phyloP scores from a whole-genome alignment of 2,329 filamentous ascomycete species.

The Thyridium curvatum region DNA sequence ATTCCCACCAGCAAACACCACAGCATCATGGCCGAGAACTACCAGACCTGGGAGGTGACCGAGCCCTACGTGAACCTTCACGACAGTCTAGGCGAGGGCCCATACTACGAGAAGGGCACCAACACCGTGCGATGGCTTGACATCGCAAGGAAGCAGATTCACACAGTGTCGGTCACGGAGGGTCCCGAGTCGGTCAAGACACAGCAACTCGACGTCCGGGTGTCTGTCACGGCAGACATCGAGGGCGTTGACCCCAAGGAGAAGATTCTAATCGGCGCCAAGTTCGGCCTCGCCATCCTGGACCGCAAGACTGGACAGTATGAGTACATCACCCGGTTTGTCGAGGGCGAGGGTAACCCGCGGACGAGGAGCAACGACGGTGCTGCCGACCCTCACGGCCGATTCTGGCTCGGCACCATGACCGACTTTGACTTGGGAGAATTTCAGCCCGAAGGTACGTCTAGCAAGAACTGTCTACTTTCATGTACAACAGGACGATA shows the following conservation, averaged over 20 bases:
- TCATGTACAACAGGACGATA: constrained; percentile 1
- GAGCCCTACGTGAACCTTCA: constrained; percentile 54
- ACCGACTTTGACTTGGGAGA: constrained; percentile 58
- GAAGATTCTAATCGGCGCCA: constrained; percentile 71
- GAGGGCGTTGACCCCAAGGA: constrained; percentile 53
- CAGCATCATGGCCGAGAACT: constrained; percentile 22
- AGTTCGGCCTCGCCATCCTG: constrained; percentile 75
- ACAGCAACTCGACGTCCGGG: constrained; percentile 44
- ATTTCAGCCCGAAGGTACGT: constrained; percentile 55
- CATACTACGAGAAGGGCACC: constrained; percentile 62
- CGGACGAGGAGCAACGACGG: constrained; percentile 74
- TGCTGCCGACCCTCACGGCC: constrained; percentile 68
- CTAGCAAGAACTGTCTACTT: constrained; percentile 12
- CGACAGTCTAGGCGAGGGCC: constrained; percentile 67
- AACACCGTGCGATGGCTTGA: constrained; percentile 73
- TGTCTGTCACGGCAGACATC: constrained; percentile 74
- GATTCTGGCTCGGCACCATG: constrained; percentile 85
- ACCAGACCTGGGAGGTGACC: constrained; percentile 44
- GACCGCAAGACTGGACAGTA: constrained; percentile 54
- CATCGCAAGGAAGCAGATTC: constrained; percentile 70
- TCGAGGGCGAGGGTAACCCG: constrained; percentile 34
- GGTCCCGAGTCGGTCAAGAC: constrained; percentile 60
- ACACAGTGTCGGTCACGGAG: constrained; percentile 60
- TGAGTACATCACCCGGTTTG: constrained; percentile 46
- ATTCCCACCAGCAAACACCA: constrained; percentile 1